phyloP scores from a whole-genome alignment of 768 basidiomycete species.

The Leccinum arenicola region DNA sequence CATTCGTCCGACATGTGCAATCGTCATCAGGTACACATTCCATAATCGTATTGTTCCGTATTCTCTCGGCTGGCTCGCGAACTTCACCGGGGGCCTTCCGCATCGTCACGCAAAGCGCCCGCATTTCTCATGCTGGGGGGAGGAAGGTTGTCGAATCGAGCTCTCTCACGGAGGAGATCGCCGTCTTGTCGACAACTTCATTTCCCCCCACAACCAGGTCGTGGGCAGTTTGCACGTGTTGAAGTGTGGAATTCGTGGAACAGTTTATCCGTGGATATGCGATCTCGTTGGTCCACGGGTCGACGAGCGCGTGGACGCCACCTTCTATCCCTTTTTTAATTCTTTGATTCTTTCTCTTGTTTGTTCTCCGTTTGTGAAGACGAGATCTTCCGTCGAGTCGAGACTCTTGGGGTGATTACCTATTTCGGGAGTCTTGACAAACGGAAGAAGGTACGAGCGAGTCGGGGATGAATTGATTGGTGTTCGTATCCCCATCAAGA shows the following conservation, averaged over 20 bases:
- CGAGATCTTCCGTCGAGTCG: slow-evolving; percentile 1
- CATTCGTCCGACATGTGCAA: neutral
- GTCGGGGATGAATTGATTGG: neutral
- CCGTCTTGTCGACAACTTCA: neutral
- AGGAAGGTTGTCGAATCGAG: neutral
- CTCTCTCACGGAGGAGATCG: neutral
- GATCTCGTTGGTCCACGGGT: neutral
- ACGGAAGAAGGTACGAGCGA: neutral
- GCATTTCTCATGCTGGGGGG: neutral
- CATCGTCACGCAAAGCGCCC: neutral
- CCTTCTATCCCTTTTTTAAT: neutral
- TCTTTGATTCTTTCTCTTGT: neutral
- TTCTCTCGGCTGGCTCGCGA: slow-evolving; percentile 11
- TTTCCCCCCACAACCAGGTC: neutral
- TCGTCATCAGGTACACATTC: slow-evolving; percentile 2
- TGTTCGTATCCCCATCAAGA: neutral
- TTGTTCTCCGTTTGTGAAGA: neutral
- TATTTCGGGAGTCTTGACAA: neutral
- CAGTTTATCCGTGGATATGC: slow-evolving; percentile 3
- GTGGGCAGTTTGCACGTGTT: neutral
- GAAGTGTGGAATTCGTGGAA: neutral
- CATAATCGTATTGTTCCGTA: slow-evolving; percentile 3
- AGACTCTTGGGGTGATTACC: neutral
- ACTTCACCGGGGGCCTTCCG: neutral
- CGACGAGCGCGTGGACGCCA: neutral